These are phyloP conservation scores for Euphorbia peplus DNA, from an alignment of 345 rosid genomes.

Conservation along the genomic window DNA sequence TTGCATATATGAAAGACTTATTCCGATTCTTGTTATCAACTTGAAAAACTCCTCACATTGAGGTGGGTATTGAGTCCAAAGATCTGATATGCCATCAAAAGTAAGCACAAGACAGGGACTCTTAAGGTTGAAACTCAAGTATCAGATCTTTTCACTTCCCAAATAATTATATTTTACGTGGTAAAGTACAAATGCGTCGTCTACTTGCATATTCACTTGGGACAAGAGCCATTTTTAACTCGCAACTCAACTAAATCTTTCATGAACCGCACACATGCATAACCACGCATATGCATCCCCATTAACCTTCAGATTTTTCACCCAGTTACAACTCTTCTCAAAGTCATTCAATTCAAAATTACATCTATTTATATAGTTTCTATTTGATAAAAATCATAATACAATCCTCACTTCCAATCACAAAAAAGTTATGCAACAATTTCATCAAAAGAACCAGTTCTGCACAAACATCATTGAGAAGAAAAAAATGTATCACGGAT, in stretches of 20 bases:
- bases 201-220: background rate
- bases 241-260: background rate
- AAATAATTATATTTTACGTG: background rate
- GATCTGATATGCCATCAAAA: background rate
- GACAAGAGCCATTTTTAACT: background rate
- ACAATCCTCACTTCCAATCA: background rate
- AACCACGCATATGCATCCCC: background rate
- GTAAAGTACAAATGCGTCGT: conserved; percentile 1
- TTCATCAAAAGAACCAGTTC: background rate
- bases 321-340: background rate
- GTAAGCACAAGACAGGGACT: background rate
- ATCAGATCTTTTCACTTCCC: conserved; percentile 1
- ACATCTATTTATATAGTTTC: background rate
- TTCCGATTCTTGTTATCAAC: background rate
- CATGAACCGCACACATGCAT: background rate
- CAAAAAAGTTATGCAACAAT: background rate
- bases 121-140: background rate
- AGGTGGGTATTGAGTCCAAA: background rate
- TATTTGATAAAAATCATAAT: background rate
- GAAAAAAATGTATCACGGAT: conserved; percentile 1
- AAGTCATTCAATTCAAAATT: background rate
- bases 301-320: background rate
- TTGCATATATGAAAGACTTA: background rate
- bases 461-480: background rate
- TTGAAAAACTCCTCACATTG: background rate